These are phyloP conservation scores for Colletotrichum eremochloae DNA, from an alignment of 2,329 filamentous ascomycete species.

Conservation along the genomic window DNA sequence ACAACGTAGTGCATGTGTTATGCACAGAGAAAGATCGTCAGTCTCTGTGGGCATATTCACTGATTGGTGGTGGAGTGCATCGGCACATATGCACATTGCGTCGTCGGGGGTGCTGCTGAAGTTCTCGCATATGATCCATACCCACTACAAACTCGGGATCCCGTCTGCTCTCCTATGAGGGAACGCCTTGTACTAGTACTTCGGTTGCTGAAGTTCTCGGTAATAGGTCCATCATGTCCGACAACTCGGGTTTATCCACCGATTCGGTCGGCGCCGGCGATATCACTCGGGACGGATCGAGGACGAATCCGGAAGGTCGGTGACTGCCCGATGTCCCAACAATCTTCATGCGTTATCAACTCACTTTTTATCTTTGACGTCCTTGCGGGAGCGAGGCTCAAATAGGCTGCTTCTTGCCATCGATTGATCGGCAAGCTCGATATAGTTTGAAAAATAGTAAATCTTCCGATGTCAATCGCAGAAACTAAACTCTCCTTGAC, in stretches of 20 bases:
- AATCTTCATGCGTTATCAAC: neutral
- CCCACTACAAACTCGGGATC: no score
- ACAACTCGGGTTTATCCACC: neutral
- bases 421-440: neutral
- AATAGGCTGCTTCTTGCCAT: neutral
- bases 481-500: neutral
- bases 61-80: constrained; percentile 24
- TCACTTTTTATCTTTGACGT: neutral
- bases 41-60: neutral
- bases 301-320: neutral
- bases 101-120: no score
- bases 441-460: neutral
- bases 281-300: neutral
- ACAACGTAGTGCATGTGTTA: neutral
- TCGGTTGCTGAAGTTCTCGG: no score
- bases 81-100: neutral
- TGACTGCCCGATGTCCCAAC: neutral
- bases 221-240: neutral
- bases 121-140: no score
- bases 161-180: no score
- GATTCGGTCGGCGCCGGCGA: neutral
- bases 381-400: neutral
- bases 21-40: no score
- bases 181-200: no score
- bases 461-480: neutral